phyloP scores from a whole-genome alignment of 768 basidiomycete species.

The Pholiota microspora region DNA sequence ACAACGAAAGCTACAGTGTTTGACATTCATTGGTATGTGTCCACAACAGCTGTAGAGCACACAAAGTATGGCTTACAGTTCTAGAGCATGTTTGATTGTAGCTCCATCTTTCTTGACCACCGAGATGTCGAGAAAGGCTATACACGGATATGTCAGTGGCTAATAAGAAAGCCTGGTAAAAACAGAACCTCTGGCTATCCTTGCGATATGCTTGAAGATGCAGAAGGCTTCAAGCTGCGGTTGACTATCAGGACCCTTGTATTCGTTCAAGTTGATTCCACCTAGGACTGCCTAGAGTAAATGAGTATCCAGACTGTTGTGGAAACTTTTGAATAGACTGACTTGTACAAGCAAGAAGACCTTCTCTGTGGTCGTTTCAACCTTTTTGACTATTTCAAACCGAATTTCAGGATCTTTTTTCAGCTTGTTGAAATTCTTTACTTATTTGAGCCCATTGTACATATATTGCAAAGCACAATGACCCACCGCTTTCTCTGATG shows the following conservation, averaged over 20 bases:
- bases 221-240: conserved; percentile 65
- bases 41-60: background rate
- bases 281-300: conserved; percentile 61
- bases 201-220: conserved; percentile 72
- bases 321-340: conserved; percentile 2
- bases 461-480: background rate
- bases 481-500: conserved; percentile 70
- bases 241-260: conserved; percentile 69
- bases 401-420: conserved; percentile 76
- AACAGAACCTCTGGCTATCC: conserved; percentile 69
- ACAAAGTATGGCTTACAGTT: conserved; percentile 54
- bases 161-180: background rate
- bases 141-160: conserved; percentile 1
- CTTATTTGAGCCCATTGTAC: background rate
- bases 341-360: conserved; percentile 81
- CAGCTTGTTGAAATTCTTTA: conserved; percentile 62
- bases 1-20: conserved; percentile 57
- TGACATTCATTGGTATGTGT: too few species aligned
- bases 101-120: conserved; percentile 62
- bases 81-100: conserved; percentile 70
- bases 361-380: conserved; percentile 74
- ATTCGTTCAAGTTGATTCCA: conserved; percentile 74
- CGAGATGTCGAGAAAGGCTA: conserved; percentile 80
- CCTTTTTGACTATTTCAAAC: conserved; percentile 61
- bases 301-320: background rate